Evolutionary conservation across 192 early-diverging fungal species (phyloP).

Genomic region (Podila verticillata): DNA sequence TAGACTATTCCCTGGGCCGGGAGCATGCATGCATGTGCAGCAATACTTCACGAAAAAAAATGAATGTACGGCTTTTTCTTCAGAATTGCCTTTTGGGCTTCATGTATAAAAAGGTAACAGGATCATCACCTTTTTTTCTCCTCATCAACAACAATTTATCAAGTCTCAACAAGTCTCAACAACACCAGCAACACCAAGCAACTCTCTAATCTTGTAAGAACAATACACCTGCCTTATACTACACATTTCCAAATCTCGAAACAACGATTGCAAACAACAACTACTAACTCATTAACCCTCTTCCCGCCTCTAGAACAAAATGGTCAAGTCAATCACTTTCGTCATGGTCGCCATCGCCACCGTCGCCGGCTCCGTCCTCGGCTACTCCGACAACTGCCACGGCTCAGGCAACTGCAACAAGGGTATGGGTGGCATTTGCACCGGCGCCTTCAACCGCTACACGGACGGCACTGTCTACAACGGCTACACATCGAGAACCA

Average conservation of each 20-base stretch:
- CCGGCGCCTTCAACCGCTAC: conserved; percentile 33
- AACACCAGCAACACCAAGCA: too few relatives aligned
- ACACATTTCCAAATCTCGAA: not conserved
- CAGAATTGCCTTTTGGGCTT: too few relatives aligned
- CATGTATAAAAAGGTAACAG: too few relatives aligned
- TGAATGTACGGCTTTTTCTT: too few relatives aligned
- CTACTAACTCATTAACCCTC: not conserved
- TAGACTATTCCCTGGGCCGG: too few relatives aligned
- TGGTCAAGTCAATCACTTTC: conserved; percentile 25
- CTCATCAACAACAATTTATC: too few relatives aligned
- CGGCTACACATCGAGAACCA: conserved; percentile 19
- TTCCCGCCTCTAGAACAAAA: not conserved
- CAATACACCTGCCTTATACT: too few relatives aligned
- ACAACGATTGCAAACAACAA: not conserved
- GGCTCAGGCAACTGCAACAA: conserved; percentile 25
- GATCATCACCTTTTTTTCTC: too few relatives aligned
- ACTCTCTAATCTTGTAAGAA: too few relatives aligned
- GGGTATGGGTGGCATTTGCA: conserved; percentile 18
- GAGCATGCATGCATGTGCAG: too few relatives aligned
- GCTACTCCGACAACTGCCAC: conserved; percentile 25
- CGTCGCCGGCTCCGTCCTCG: conserved; percentile 1
- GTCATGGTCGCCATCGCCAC: conserved; percentile 13
- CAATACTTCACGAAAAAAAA: too few relatives aligned
- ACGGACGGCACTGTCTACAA: conserved; percentile 27
- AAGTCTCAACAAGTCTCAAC: too few relatives aligned